Conservation (phyloP, 2,329 filamentous ascomycete genomes). For the Aspergillus tubingensis region DNA sequence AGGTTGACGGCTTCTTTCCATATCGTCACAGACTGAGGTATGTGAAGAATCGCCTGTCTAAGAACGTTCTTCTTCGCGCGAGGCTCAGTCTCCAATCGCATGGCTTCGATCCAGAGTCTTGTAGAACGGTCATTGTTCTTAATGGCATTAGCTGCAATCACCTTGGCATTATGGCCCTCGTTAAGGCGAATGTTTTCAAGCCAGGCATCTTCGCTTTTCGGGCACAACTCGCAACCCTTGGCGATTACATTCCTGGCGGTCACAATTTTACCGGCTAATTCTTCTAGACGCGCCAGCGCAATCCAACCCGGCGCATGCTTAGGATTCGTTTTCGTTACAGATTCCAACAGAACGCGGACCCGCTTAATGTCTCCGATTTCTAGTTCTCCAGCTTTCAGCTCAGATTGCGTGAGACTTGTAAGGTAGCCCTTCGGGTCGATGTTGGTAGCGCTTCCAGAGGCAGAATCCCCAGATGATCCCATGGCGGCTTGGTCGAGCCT, state of each 20-base stretch:
- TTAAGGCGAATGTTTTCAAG: constrained; percentile 93
- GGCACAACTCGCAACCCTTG: constrained; percentile 84
- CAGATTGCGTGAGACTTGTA: constrained; percentile 82
- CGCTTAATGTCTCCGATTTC: constrained; percentile 94
- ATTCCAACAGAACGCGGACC: constrained; percentile 88
- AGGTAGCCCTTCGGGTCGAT: constrained; percentile 96
- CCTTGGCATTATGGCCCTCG: constrained; percentile 87
- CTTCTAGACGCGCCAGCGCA: constrained; percentile 86
- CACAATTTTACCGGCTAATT: constrained; percentile 87
- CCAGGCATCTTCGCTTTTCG: constrained; percentile 94
- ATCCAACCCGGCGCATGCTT: constrained; percentile 96
- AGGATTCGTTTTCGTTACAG: constrained; percentile 94
- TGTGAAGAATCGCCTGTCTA: constrained; percentile 84
- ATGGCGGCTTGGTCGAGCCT: constrained; percentile 85
- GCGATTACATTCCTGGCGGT: constrained; percentile 86
- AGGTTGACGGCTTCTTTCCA: constrained; percentile 98
- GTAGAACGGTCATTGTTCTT: constrained; percentile 88
- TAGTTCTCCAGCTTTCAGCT: constrained; percentile 74
- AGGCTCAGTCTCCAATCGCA: constrained; percentile 81
- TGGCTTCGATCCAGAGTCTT: constrained; percentile 90
- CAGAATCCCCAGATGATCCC: constrained; percentile 66
- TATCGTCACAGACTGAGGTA: constrained; percentile 91
- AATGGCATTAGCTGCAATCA: constrained; percentile 91
- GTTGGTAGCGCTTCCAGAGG: constrained; percentile 78
- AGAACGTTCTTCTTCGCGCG: constrained; percentile 91